phyloP scores from a whole-genome alignment of 352 stramenopile species.

The Elongisporangium prolatum region DNA sequence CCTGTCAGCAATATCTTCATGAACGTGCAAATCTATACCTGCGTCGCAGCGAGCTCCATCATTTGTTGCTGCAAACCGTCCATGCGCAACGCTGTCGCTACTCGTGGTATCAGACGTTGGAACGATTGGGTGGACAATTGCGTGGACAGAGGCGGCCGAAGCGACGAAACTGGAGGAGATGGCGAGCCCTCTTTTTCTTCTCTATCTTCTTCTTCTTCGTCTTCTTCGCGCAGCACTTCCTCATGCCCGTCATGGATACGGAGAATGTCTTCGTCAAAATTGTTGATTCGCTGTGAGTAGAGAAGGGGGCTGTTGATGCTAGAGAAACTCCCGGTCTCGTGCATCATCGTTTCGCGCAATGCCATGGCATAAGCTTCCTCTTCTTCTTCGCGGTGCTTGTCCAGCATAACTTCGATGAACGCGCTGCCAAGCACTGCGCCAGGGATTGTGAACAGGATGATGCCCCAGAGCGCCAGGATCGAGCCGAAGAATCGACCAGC shows the following conservation, averaged over 20 bases:
- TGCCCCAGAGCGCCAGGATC: constrained; percentile 44
- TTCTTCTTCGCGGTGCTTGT: constrained; percentile 48
- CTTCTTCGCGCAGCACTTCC: neutral
- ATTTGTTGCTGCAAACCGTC: constrained; percentile 30
- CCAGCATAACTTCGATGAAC: constrained; percentile 69
- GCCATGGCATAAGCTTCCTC: constrained; percentile 30
- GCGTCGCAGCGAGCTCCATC: constrained; percentile 19
- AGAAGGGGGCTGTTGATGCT: constrained; percentile 15
- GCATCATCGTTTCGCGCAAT: constrained; percentile 7
- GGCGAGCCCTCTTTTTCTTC: neutral
- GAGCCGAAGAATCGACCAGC: constrained; percentile 34
- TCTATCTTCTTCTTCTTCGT: neutral
- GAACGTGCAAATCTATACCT: constrained; percentile 15
- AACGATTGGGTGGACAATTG: constrained; percentile 12
- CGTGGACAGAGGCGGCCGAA: neutral
- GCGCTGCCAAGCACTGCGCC: constrained; percentile 50
- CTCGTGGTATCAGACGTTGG: constrained; percentile 14
- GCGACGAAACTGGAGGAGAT: neutral
- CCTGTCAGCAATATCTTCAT: neutral
- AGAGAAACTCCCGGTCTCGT: constrained; percentile 6
- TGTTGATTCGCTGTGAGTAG: constrained; percentile 15
- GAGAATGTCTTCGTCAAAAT: constrained; percentile 8
- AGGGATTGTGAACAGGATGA: constrained; percentile 62
- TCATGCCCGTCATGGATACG: constrained; percentile 1
- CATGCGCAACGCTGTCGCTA: constrained; percentile 16